Evolutionary conservation across 352 stramenopile species (phyloP), one percentile per base, ranked within the genome.

Genomic region (Phytophthora quininea): DNA sequence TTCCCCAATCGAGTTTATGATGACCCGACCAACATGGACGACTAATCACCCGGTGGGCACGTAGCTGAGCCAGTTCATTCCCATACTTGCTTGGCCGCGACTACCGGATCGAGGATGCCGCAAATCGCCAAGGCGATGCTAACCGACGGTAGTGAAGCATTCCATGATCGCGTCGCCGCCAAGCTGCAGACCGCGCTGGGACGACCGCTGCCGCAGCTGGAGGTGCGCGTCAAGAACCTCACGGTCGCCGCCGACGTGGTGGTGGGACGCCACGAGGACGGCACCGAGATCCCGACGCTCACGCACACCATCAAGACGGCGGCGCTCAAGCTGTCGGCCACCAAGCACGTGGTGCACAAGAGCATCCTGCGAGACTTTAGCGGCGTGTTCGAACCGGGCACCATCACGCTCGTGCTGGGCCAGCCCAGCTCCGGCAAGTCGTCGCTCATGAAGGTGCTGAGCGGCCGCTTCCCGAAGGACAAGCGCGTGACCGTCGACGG

Each of bases 211-310:
- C 74, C 74, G 1, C 70, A 67, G 29, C 53, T 79, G 52, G 73
- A 81, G 29, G 72, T 79, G 30, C 54, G 73, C 1, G 71, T 76
- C 64, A 64, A 60, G 43, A 52, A 73, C 54, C 47, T 77, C 9
- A 67, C 57, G 15, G 42, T 88, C 37, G 58, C 63, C 12, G 74
- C 67, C 5, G 69, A 76, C 42, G 50, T 76, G 1, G 54, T 75
- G 2, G 67, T 71, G 11, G 69, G 65, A 1, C 47, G 48, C 29
- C 46, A 75, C 14, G 59, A 60, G 5, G 63, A 75, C 46, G 62
- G 57, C 31, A 57, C 57, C 29, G 76, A 83, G 32, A 62, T 87
- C 4, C 73, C 78, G 19, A 84, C 76, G 15, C 54, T 84, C 27
- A 32, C 50, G 19, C 82, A 80, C 50, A 62, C 47, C 35, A 38